Base-by-base conservation (phyloP, 2,329 filamentous ascomycete genomes). In the Zymoseptoria ardabiliae region DNA sequence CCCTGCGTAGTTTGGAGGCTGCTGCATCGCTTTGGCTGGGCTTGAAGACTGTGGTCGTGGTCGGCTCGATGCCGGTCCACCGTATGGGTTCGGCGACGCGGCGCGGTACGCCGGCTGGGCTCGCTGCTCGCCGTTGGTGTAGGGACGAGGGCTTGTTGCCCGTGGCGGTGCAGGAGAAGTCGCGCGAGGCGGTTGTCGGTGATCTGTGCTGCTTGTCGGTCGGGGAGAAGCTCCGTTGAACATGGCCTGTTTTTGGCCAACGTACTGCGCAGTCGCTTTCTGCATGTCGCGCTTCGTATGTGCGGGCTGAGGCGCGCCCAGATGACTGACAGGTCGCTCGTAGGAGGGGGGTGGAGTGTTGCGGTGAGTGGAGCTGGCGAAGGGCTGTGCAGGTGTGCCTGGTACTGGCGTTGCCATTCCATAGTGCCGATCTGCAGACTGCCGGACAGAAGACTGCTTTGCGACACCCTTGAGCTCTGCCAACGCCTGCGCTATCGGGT, bases 271-370 rank as follows among this genome's bases (percentile, higher is more conserved):
- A 0, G 91, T 94, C 3, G 92, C 90, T 73, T 96, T 90, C 71
- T 96, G 90, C 95, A 99, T 99, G 53, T 94, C 90, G 63, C 88
- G 90, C 3, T 91, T 89, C 0, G 95, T 99, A 61, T 95, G 91
- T 1, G 94, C 94, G 2, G 93, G 91, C 60, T 93, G 88, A 1
- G 94, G 95, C 11, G 93, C 89, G 57, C 91, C 94, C 3, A 97
- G 82, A 60, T 90, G 83, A 71, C 89, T 90, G 52, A 91, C 82
- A 54, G 87, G 84, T 53, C 85, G 84, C 61, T 93, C 89, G 70
- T 97, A 97, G 0, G 89, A 90, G 3, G 93, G 93, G 2, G 93
- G 93, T 5, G 92, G 91, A 9, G 90, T 92, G 23, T 86, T 87
- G 65, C 89, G 80, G 72, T 71, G 75, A n/a, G 10, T 25, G 55